These are phyloP conservation scores for Cinnamomum micranthum DNA, from an alignment of 164 flowering plant genomes.

Conservation along the genomic window DNA sequence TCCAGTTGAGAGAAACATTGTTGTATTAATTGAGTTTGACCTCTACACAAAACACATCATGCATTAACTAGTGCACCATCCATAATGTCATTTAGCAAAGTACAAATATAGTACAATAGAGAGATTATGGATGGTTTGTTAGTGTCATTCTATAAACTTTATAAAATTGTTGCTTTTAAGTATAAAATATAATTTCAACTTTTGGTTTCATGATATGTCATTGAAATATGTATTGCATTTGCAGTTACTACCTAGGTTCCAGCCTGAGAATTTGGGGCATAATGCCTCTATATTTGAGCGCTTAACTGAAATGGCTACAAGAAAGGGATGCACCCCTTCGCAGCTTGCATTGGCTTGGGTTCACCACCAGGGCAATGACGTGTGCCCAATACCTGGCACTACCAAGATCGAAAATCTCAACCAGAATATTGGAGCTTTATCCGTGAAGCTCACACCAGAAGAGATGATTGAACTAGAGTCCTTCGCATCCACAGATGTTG, in stretches of 20 bases:
- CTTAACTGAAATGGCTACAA: constrained; percentile 24
- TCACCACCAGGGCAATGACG: constrained; percentile 37
- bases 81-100: not conserved
- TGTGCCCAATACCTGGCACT: constrained; percentile 47
- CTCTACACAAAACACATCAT: not conserved
- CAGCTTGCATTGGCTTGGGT: constrained; percentile 47
- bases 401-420: constrained; percentile 44
- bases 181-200: too few species aligned
- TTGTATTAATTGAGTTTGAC: not conserved
- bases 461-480: constrained; percentile 40
- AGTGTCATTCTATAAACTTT: too few species aligned
- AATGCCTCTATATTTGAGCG: constrained; percentile 24
- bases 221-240: not conserved
- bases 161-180: too few species aligned
- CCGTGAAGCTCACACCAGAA: constrained; percentile 28
- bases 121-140: too few species aligned
- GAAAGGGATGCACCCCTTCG: constrained; percentile 35
- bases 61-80: not conserved
- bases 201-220: not conserved
- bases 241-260: constrained; percentile 34
- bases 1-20: not conserved
- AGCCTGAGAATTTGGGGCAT: constrained; percentile 30
- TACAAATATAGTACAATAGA: not conserved
- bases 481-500: constrained; percentile 19
- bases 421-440: constrained; percentile 40